Evolutionary conservation across 495 filamentous ascomycete species (phyloP), one percentile per base, ranked within the genome.

Genomic region (Podospora sp.): DNA sequence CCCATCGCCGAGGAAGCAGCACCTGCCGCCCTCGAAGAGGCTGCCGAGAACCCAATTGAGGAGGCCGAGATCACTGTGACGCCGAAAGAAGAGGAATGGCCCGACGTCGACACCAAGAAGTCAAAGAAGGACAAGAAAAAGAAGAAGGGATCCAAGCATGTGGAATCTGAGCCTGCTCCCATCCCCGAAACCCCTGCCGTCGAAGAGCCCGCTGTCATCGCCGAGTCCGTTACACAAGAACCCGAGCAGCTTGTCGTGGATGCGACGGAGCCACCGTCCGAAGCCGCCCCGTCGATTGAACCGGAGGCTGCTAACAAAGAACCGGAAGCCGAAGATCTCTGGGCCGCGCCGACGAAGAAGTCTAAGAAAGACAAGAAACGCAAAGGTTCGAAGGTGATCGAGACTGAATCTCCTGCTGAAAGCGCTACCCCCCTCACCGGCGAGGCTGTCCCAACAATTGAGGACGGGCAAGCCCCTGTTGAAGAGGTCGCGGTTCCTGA

Each of bases 91-190:
- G 55, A 59, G n/a, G 55, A 59, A 18, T 26, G 18, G 12, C 16
- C 24, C 22, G 50, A 24, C 20, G 7, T 27, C 40, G 25, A 25
- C 29, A 24, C 50, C 36, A 73, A 73, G 63, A 71, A 71, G 40
- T 63, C 68, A 0, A 72, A 69, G 62, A 75, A 75, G 53, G 68
- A 65, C 27, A 70, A 72, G 55, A 72, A 72, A 40, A 68, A 68
- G 58, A 67, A 67, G 66, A 71, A 71, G 65, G 63, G 59, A 33
- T 52, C 53, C 6, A 7, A 56, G 18, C 36, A 60, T 20, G 8
- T 7, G 0, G 70, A 72, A 36, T 18, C 66, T 22, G 69, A 71
- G 36, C n/a, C 53, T 18, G 33, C 59, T 22, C 60, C 35, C 35
- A 62, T 55, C n/a, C 20, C 16, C 49, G 58, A 40, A 25, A 50